Percentiles rank a stretch among this genome's conserved stretches.
Conservation (phyloP, 2,329 filamentous ascomycete genomes). For the Didymella glomerata region DNA sequence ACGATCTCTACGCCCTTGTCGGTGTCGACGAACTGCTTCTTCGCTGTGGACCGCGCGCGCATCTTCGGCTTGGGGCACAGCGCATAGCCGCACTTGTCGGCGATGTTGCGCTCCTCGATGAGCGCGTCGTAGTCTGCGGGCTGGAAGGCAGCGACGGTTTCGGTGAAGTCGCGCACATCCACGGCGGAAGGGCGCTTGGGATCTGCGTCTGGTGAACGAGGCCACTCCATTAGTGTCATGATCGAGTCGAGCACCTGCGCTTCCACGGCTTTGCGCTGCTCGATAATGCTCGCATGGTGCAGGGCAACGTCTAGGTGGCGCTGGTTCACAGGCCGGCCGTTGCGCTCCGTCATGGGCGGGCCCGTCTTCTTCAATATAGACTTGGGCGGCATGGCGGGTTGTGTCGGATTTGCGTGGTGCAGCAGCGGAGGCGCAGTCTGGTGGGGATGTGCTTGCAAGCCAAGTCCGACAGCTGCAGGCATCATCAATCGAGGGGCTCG, state of each 20-base stretch:
- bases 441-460: not conserved
- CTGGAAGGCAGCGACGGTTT: constrained; percentile 76
- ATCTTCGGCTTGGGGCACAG: constrained; percentile 75
- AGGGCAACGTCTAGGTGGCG: constrained; percentile 72
- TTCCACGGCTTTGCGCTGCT: constrained; percentile 82
- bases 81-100: constrained; percentile 81
- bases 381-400: constrained; percentile 50
- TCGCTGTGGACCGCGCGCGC: constrained; percentile 58
- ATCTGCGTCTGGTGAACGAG: constrained; percentile 61
- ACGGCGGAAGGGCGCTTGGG: constrained; percentile 61
- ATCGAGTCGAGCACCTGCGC: constrained; percentile 75
- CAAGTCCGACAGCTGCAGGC: constrained; percentile 8
- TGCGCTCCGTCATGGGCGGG: constrained; percentile 32
- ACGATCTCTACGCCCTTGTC: constrained; percentile 69
- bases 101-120: constrained; percentile 86
- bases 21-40: constrained; percentile 72
- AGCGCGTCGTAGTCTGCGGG: constrained; percentile 89
- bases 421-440: not conserved
- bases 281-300: constrained; percentile 82
- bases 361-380: constrained; percentile 57
- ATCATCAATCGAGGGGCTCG: constrained; percentile 2
- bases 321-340: constrained; percentile 45
- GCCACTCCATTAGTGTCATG: constrained; percentile 73
- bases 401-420: not conserved
- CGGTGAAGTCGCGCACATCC: constrained; percentile 72